Evolutionary conservation across 768 basidiomycete genomes (phyloP), one percentile per base, ranked within the genome.

Genomic region (Auricularia sp.): DNA sequence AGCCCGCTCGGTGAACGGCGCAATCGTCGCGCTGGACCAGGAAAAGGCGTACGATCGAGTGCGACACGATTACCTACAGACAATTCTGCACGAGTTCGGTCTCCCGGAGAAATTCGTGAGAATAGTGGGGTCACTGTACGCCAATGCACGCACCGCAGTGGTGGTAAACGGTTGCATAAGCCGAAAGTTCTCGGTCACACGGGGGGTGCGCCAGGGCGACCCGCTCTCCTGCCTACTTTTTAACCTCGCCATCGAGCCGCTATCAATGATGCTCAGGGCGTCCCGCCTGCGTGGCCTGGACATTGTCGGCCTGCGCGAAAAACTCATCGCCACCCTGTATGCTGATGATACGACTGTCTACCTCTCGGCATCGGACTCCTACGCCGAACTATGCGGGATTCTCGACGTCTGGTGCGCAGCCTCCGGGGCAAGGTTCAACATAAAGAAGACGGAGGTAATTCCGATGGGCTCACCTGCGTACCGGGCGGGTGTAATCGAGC

Each of bases 371-470:
- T 8, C 63, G 0, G 78, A 81, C 62, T 58, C 67, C 6, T 73
- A 73, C 12, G 53, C 61, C 0, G 65, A 64, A 0, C 72, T 82
- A 0, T 36, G 67, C 2, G 1, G 36, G 0, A 71, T 80, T 1
- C 76, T 81, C 0, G 33, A 72, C 0, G 51, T 42, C 0, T 83
- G 81, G 81, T 82, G 78, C 64, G 23, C 18, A 0, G 77, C 74
- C 3, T 76, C 77, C 7, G 68, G 72, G 0, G 80, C 79, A 0
- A 77, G 75, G 43, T 82, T 81, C 66, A 82, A 81, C 61, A 64
- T 68, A 0, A 56, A 62, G 0, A 83, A 83, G 66, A 80, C 79
- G 0, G 72, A 76, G 39, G 66, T 78, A 0, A 70, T 80, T 1
- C 78, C 76, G 0, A 68, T 79, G 0, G 77, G 79, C 0, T 39